These are phyloP conservation scores for Neurospora africana DNA, from an alignment of 495 filamentous ascomycete genomes.

Conservation along the genomic window DNA sequence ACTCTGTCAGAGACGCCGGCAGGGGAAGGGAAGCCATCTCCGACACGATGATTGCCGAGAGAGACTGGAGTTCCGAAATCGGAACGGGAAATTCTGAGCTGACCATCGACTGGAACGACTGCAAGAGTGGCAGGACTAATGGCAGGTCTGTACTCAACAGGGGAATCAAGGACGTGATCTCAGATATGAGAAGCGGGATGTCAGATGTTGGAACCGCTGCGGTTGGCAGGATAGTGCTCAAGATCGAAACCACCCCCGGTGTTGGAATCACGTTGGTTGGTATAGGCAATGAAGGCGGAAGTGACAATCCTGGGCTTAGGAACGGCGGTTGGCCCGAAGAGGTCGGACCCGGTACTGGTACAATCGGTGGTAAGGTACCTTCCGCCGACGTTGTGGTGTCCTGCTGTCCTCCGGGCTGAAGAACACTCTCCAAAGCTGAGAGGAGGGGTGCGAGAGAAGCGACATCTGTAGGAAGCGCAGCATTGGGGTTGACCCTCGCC, in stretches of 20 bases:
- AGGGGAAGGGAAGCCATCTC: conserved; percentile 5
- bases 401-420: not conserved
- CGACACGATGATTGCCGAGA: conserved; percentile 2
- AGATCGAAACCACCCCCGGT: not conserved
- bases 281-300: conserved; percentile 3
- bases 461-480: not conserved
- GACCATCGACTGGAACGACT: conserved; percentile 7
- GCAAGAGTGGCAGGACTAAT: conserved; percentile 1
- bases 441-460: not conserved
- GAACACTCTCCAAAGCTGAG: not conserved
- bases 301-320: conserved; percentile 1
- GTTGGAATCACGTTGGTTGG: not conserved
- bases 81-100: conserved; percentile 1
- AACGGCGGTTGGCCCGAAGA: not conserved
- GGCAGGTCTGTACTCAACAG: conserved; percentile 1
- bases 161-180: conserved; percentile 4
- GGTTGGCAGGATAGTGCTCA: conserved; percentile 2
- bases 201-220: not conserved
- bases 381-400: not conserved
- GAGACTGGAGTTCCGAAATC: not conserved
- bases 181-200: conserved; percentile 5
- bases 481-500: not conserved
- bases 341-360: conserved; percentile 1
- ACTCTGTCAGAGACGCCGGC: not conserved
- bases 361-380: not conserved